Base-by-base conservation (phyloP, 495 filamentous ascomycete species). In the Hyaloscypha variabilis region DNA sequence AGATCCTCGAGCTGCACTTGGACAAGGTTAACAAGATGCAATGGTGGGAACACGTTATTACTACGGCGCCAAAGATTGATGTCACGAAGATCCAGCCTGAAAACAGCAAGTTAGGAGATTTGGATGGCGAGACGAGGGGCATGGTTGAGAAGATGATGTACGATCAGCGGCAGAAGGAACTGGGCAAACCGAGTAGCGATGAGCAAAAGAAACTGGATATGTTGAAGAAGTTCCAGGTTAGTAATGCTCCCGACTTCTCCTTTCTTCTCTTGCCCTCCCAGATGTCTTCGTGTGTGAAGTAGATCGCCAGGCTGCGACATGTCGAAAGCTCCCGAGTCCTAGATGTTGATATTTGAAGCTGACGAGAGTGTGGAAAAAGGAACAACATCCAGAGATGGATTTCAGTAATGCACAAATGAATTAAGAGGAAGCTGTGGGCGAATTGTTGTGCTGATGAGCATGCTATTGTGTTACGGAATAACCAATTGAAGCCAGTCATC, bases 141-240 rank as follows among this genome's bases (percentile, higher is more conserved):
- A 97, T 99, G 94, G 95, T 99, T 50, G 95, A 99, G 88, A 99
- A 99, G 85, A 98, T 99, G 95, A 99, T 99, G 95, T 99, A 83
- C 71, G 95, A 99, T 79, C 95, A 99, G 84, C 82, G 91, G 53
- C 93, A 97, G 83, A 98, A 98, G 87, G 95, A 97, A 83, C 82
- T 85, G 78, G 95, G 95, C 8, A 85, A 88, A 74, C 90, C 91
- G 70, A 91, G 87, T 25, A 95, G 90, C 66, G 95, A 98, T 67
- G 94, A 99, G 79, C 86, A 93, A 81, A 88, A 89, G 81, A 98
- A 99, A 85, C 76, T 84, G 77, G 96, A 97, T 42, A 87, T 98
- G 72, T 75, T 99, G 75, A 89, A 91, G 82, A 92, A 94, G 77
- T 99, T 98, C 42, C 36, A 58, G 46, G 62, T 64, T 50, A 46